These are phyloP conservation scores for Delonix regia DNA, from an alignment of 306 rosid genomes.

Conservation along the genomic window DNA sequence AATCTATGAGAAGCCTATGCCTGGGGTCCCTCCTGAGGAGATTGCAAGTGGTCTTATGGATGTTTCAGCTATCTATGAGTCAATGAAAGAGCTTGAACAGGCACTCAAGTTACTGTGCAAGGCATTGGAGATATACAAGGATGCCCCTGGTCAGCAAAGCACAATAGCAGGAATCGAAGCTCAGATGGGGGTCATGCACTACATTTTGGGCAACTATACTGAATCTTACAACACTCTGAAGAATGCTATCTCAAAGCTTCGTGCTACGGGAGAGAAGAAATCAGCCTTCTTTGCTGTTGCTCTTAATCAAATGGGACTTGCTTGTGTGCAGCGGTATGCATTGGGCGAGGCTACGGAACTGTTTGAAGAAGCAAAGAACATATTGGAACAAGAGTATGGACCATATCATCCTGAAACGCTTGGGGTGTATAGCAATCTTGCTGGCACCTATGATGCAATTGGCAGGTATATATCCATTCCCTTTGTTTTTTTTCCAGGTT, in stretches of 20 bases:
- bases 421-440: slow-evolving; percentile 92
- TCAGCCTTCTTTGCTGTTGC: slow-evolving; percentile 85
- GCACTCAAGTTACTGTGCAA: slow-evolving; percentile 73
- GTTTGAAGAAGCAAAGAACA: slow-evolving; percentile 79
- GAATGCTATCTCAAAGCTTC: slow-evolving; percentile 74
- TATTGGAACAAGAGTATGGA: slow-evolving; percentile 76
- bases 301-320: slow-evolving; percentile 93
- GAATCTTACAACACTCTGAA: slow-evolving; percentile 74
- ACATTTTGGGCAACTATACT: slow-evolving; percentile 66
- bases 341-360: slow-evolving; percentile 71
- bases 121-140: slow-evolving; percentile 66
- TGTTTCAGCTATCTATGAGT: slow-evolving; percentile 84
- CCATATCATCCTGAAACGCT: slow-evolving; percentile 88
- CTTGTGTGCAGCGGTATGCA: slow-evolving; percentile 70
- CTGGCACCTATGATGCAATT: slow-evolving; percentile 91
- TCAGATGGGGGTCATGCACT: slow-evolving; percentile 89
- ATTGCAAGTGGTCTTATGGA: slow-evolving; percentile 82
- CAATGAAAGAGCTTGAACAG: slow-evolving; percentile 81
- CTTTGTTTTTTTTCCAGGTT: background rate
- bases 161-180: slow-evolving; percentile 94
- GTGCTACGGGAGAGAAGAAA: slow-evolving; percentile 82
- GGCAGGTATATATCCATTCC: slow-evolving; percentile 63
- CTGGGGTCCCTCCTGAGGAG: slow-evolving; percentile 74
- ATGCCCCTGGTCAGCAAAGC: slow-evolving; percentile 80
- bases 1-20: slow-evolving; percentile 81